Base-by-base conservation (phyloP, 306 rosid genomes). In the Casuarina cunninghamiana region DNA sequence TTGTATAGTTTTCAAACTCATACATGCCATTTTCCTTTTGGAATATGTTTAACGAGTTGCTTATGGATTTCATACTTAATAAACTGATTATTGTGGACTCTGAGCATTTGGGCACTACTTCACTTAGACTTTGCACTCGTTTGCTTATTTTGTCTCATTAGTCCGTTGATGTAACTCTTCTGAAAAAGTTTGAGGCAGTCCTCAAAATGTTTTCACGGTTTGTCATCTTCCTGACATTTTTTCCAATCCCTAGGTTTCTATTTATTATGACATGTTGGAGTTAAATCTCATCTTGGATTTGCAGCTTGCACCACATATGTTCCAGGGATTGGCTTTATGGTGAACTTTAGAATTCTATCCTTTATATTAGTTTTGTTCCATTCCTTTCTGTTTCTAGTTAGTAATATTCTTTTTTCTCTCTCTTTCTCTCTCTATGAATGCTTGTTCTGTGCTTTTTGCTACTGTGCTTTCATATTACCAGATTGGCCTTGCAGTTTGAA, bases 401-500 rank as follows among this genome's bases (percentile, higher is more conserved):
- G 41, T 37, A 67, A 17, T 43, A n/a, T 3, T 67, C 69, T 38
- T 39, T 39, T 15, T 3, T 63, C 46, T 55, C 58, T 53, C 11
- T 26, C 67, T 5, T 6, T 16, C 21, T 17, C 10, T 42, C 70
- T 41, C 70, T 7, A 11, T 1, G 3, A 65, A 17, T 6, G 12
- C 17, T 41, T 3, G 5, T 62, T 42, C 3, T 17, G 19, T 67
- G 51, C 35, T 66, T 41, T 66, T 3, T 41, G 16, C 39, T 60
- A 66, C 44, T 10, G 46, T 74, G 49, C 37, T 17, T 53, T 44
- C 41, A 3, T 53, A 35, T 65, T 35, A 63, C 63, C 78, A 66
- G 58, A 49, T 46, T 45, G 65, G 60, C n/a, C 43, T 55, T 75
- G 76, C 82, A 82, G 68, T 54, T 78, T 74, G 78, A 17, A 76